Percentiles rank a stretch among this genome's conserved stretches.
phyloP scores from a whole-genome alignment of 202 grass and related monocot species.

The Panicum hallii region DNA sequence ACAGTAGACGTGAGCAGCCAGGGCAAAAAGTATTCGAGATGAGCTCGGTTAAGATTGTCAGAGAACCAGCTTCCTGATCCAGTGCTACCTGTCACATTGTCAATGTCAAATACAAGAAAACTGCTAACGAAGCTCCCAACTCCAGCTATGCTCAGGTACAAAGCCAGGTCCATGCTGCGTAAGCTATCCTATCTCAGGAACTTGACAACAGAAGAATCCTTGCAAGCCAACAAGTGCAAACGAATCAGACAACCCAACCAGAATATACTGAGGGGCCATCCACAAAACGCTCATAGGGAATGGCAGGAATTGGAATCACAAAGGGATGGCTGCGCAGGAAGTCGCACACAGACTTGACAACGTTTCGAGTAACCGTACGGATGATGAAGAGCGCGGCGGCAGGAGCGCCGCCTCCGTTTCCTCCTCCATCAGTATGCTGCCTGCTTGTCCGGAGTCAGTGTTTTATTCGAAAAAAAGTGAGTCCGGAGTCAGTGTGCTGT shows the following conservation, averaged over 20 bases:
- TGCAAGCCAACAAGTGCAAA: constrained; percentile 65
- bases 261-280: constrained; percentile 52
- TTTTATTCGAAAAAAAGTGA: too few species aligned
- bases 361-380: too few species aligned
- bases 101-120: constrained; percentile 58
- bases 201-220: too few species aligned
- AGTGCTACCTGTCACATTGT: constrained; percentile 41
- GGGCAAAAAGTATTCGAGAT: constrained; percentile 39
- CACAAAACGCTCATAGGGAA: constrained; percentile 65
- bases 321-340: background rate
- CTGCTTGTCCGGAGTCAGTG: too few species aligned
- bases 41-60: constrained; percentile 56
- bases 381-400: too few species aligned
- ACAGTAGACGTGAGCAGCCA: constrained; percentile 54
- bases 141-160: constrained; percentile 48
- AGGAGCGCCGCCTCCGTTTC: too few species aligned
- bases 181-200: too few species aligned
- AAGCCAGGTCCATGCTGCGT: too few species aligned
- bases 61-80: constrained; percentile 49
- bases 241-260: constrained; percentile 50
- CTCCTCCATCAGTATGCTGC: too few species aligned
- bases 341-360: too few species aligned
- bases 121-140: constrained; percentile 63
- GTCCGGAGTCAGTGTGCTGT: too few species aligned
- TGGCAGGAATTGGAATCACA: background rate